phyloP scores from a whole-genome alignment of 2,329 filamentous ascomycete species.

The Epichloe bromicola region DNA sequence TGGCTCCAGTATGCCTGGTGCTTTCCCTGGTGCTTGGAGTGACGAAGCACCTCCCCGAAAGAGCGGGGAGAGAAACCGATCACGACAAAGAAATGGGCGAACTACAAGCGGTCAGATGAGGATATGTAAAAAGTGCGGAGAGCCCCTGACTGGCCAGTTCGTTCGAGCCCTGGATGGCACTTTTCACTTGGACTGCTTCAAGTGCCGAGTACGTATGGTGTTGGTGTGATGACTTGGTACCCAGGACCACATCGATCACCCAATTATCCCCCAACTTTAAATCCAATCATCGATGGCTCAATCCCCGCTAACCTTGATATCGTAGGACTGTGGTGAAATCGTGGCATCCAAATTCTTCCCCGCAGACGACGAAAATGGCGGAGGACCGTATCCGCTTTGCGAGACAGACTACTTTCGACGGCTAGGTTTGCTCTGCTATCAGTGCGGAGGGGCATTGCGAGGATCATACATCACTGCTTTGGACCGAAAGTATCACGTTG shows the following conservation, averaged over 20 bases:
- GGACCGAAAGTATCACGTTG: conserved; percentile 96
- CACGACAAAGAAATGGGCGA: conserved; percentile 39
- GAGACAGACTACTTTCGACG: conserved; percentile 96
- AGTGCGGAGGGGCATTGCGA: conserved; percentile 82
- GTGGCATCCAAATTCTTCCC: conserved; percentile 99
- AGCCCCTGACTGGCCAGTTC: conserved; percentile 85
- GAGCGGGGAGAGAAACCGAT: conserved; percentile 46
- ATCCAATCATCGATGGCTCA: no score
- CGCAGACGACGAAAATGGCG: conserved; percentile 77
- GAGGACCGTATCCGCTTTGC: conserved; percentile 84
- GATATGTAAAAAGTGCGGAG: conserved; percentile 76
- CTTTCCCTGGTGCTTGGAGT: conserved; percentile 17
- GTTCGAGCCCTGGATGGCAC: conserved; percentile 87
- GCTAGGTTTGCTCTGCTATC: conserved; percentile 78
- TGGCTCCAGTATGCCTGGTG: conserved; percentile 19
- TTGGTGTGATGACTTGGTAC: background rate
- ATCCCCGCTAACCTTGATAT: conserved; percentile 5
- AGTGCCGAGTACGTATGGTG: conserved; percentile 61
- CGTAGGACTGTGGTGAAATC: conserved; percentile 87
- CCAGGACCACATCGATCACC: background rate
- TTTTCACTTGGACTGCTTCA: conserved; percentile 96
- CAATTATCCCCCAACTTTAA: background rate
- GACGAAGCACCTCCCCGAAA: conserved; percentile 31
- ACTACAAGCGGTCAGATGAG: conserved; percentile 48
- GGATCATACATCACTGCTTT: conserved; percentile 97